Conservation (phyloP, 2,329 filamentous ascomycete species). For the Helotiales sp. region DNA sequence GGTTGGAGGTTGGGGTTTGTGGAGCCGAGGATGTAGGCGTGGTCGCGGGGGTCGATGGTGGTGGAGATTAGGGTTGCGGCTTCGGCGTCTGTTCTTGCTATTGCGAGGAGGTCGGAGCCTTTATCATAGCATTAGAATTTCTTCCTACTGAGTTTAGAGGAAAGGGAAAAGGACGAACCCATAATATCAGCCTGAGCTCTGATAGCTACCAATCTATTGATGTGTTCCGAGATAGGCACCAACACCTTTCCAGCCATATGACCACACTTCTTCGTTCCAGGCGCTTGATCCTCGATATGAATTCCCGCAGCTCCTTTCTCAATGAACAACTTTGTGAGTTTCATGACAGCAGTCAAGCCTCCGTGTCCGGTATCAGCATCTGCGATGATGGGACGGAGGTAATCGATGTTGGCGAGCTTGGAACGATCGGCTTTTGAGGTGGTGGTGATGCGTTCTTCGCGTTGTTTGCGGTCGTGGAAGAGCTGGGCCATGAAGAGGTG, state of each 20-base stretch:
- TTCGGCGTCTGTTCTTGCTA: conserved; percentile 96
- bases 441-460: conserved; percentile 84
- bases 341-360: conserved; percentile 98
- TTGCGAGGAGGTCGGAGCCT: conserved; percentile 82
- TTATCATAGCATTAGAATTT: not conserved
- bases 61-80: conserved; percentile 96
- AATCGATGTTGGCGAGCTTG: conserved; percentile 81
- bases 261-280: conserved; percentile 98
- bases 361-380: conserved; percentile 98
- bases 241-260: conserved; percentile 99
- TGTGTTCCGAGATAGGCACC: conserved; percentile 95
- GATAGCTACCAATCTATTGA: conserved; percentile 95
- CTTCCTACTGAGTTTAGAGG: not conserved
- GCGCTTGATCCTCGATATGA: conserved; percentile 97
- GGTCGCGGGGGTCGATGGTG: conserved; percentile 93
- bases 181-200: conserved; percentile 98
- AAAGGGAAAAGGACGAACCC: conserved; percentile 53
- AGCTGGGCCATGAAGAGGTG: conserved; percentile 98
- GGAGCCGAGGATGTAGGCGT: conserved; percentile 85
- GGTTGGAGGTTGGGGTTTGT: conserved; percentile 85
- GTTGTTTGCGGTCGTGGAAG: conserved; percentile 99
- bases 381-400: conserved; percentile 91
- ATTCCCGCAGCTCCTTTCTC: conserved; percentile 97
- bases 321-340: conserved; percentile 95
- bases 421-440: conserved; percentile 67